Base-by-base conservation (phyloP, 352 stramenopile species). In the Phytophthora pistaciae region DNA sequence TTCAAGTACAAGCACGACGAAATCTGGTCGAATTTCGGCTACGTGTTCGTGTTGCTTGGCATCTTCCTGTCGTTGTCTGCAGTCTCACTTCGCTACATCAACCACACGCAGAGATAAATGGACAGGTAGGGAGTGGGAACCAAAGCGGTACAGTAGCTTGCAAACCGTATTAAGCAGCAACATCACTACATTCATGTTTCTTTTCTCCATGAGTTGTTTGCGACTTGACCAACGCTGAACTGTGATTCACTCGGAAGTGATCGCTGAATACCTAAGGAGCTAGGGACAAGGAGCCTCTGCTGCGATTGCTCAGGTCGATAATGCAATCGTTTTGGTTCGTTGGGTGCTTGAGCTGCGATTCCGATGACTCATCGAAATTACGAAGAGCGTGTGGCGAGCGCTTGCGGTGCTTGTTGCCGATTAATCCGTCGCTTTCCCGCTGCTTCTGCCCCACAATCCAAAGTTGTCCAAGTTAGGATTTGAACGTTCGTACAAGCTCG, bases 281-380 rank as follows among this genome's bases (percentile, higher is more conserved):
- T 29, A 57, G 29, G 6, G 60, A 33, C 23, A 62, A 56, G 3
- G 61, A 68, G 8, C 54, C 25, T 10, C 49, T 52, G 23, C 36
- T 42, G 23, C 61, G 54, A 36, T 40, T 60, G 20, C 25, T 61
- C 23, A 62, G 16, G 25, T 61, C 54, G n/a, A 61, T 21, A 42
- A 61, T 29, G 36, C 20, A 29, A 5, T 62, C 50, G 20, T 40
- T 40, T 13, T 33, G 50, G 8, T 10, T 8, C 0, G 38, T 27
- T 29, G 20, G 5, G 20, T 36, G 20, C 13, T 68, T 68, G 23
- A n/a, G 4, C 38, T 61, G 36, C n/a, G 25, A 77, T 13, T 87
- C 52, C 27, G 79, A 50, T 23, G 74, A 84, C 50, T 82, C 80
- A 9, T 66, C 27, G 52, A 87, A 82, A 46, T 74, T 83, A 79